Evolutionary conservation across 352 stramenopile species (phyloP).

Genomic region (Phytophthora brassicae): DNA sequence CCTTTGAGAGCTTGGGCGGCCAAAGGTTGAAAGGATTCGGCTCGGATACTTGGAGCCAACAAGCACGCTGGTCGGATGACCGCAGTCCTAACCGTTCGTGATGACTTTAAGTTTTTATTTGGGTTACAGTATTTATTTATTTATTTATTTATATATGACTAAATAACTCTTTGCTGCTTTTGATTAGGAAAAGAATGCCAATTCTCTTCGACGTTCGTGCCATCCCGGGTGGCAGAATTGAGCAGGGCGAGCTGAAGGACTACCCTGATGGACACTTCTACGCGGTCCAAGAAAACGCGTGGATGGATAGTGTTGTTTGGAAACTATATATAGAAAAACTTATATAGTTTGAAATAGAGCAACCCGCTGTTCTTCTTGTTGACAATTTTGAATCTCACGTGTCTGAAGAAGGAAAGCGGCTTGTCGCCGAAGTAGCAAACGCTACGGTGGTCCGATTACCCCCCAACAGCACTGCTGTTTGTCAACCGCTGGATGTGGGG

Average conservation of each 20-base stretch:
- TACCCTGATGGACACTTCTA: too few species aligned
- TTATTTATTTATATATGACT: not conserved
- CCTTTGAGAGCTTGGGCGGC: not conserved
- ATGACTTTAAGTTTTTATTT: not conserved
- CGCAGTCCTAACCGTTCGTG: not conserved
- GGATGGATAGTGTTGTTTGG: not conserved
- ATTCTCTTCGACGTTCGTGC: not conserved
- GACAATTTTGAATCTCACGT: slow-evolving; percentile 29
- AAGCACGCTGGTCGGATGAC: not conserved
- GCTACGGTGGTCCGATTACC: slow-evolving; percentile 9
- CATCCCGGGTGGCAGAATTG: too few species aligned
- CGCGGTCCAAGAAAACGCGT: too few species aligned
- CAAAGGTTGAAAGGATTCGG: not conserved
- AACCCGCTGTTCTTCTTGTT: slow-evolving; percentile 19
- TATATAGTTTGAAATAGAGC: slow-evolving; percentile 14
- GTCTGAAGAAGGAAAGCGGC: slow-evolving; percentile 16
- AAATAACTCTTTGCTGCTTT: not conserved
- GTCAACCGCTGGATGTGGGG: too few species aligned
- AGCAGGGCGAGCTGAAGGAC: too few species aligned
- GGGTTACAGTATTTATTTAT: not conserved
- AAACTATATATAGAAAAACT: slow-evolving; percentile 4
- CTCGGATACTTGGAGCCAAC: not conserved
- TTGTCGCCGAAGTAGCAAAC: slow-evolving; percentile 12
- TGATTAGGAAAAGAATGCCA: not conserved
- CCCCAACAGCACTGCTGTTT: slow-evolving; percentile 13